Percentiles rank a stretch among this genome's conserved stretches.
Evolutionary conservation across 257 asterid species (phyloP).

Genomic region (Vinca minor): DNA sequence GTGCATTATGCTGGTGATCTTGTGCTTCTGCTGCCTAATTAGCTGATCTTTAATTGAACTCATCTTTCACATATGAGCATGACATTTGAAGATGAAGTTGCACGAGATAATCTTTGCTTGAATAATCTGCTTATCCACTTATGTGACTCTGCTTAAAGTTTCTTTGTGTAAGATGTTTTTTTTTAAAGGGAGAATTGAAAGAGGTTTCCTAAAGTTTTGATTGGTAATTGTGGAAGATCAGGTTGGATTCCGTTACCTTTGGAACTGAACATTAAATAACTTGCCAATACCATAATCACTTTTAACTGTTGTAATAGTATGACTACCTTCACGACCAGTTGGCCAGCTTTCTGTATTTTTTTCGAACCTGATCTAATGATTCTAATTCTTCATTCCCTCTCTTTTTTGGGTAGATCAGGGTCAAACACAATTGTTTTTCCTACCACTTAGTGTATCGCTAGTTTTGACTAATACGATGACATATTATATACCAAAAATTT

Average conservation of each 20-base stretch:
- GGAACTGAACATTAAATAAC: not conserved
- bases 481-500: too few relatives aligned
- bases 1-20: not conserved
- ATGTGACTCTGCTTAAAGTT: not conserved
- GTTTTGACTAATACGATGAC: too few relatives aligned
- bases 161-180: not conserved
- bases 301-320: not conserved
- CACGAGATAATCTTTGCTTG: not conserved
- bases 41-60: not conserved
- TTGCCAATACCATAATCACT: not conserved
- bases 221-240: not conserved
- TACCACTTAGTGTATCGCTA: too few relatives aligned
- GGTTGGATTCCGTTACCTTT: not conserved
- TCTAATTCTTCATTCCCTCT: too few relatives aligned
- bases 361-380: conserved; percentile 1
- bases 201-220: not conserved
- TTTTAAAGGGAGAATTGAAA: not conserved
- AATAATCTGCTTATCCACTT: not conserved
- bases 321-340: not conserved
- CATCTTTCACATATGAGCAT: not conserved
- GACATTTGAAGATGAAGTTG: not conserved
- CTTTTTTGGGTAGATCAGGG: too few relatives aligned
- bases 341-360: not conserved
- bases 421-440: too few relatives aligned
- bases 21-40: not conserved